Evolutionary conservation across 2,329 filamentous ascomycete genomes (phyloP).

Genomic region (Aspergillus melleus): DNA sequence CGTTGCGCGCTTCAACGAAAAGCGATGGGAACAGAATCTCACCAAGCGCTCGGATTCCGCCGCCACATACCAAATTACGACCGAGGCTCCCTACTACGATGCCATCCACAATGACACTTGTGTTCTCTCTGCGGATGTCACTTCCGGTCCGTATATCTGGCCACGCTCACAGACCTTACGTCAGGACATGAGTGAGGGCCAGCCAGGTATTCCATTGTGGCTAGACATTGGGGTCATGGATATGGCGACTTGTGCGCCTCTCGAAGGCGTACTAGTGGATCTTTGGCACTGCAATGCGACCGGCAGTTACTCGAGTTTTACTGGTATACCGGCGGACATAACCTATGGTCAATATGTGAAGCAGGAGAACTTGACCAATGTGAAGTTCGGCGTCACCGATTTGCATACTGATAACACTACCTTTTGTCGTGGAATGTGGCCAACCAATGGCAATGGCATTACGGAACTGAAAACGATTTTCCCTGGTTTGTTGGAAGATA

Average conservation of each 20-base stretch:
- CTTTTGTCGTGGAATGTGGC: conserved; percentile 50
- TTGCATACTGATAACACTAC: conserved; percentile 30
- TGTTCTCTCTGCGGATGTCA: conserved; percentile 40
- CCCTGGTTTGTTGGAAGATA: conserved; percentile 23
- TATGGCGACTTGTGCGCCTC: conserved; percentile 42
- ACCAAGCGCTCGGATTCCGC: background rate
- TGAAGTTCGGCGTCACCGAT: background rate
- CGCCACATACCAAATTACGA: background rate
- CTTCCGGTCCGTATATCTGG: conserved; percentile 39
- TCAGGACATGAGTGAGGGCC: conserved; percentile 39
- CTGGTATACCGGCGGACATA: conserved; percentile 29
- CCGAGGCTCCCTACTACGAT: conserved; percentile 19
- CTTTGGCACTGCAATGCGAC: conserved; percentile 49
- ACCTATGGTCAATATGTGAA: background rate
- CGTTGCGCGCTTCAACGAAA: background rate
- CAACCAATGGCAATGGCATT: conserved; percentile 46
- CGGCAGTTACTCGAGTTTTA: conserved; percentile 38
- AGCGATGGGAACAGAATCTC: background rate
- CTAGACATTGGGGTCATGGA: conserved; percentile 46
- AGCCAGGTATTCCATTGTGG: conserved; percentile 40
- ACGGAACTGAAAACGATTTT: conserved; percentile 48
- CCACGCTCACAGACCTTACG: conserved; percentile 40
- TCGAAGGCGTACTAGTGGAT: conserved; percentile 38
- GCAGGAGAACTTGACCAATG: background rate
- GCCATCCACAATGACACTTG: conserved; percentile 29